Evolutionary conservation across 805 yeast species (phyloP).

Genomic region (Candida railenensis): DNA sequence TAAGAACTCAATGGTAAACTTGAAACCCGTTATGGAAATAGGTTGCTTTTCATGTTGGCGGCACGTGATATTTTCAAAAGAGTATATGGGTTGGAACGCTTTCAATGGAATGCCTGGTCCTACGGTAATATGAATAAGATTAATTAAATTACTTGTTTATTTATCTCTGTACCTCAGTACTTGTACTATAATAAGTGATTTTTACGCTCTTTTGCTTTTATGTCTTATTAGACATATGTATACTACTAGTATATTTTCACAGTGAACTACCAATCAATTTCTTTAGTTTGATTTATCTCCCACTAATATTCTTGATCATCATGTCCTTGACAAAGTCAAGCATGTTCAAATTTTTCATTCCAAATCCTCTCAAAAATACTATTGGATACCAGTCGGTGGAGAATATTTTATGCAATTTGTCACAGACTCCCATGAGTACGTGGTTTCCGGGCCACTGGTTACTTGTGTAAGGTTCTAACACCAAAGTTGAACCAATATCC

Average conservation of each 20-base stretch:
- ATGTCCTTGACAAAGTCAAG: slow-evolving; percentile 65
- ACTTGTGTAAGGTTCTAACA: slow-evolving; percentile 83
- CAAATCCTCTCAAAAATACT: slow-evolving; percentile 72
- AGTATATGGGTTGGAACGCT: neutral
- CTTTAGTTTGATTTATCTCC: no score
- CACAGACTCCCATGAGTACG: slow-evolving; percentile 80
- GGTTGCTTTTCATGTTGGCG: neutral
- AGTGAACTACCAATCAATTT: no score
- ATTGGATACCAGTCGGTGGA: slow-evolving; percentile 70
- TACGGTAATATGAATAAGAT: no score
- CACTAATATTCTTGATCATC: slow-evolving; percentile 52
- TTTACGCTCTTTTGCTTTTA: no score
- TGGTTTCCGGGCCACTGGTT: slow-evolving; percentile 82
- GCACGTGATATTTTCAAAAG: neutral
- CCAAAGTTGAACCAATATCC: slow-evolving; percentile 81
- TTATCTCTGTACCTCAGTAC: no score
- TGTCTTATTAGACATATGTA: no score
- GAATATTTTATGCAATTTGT: slow-evolving; percentile 86
- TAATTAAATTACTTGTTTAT: no score
- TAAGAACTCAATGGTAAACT: no score
- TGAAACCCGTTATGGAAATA: no score
- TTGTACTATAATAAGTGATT: no score
- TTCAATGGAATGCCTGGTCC: no score
- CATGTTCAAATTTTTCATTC: slow-evolving; percentile 67
- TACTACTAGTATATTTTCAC: no score